Conservation (phyloP, 1,139 yeast genomes). For the Komagataea norvegica region DNA sequence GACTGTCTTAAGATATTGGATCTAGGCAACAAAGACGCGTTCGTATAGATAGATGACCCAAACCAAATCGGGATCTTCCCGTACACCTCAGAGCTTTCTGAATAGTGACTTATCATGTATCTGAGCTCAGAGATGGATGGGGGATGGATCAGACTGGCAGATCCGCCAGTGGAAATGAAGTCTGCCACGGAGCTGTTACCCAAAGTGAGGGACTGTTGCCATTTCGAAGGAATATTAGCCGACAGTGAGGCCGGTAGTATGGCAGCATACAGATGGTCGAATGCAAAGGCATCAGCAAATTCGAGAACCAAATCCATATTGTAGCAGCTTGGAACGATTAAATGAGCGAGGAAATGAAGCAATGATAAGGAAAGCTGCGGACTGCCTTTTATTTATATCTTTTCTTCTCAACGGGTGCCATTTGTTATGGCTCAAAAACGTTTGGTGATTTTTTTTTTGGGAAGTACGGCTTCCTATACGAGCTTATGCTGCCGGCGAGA, state of each 20-base stretch:
- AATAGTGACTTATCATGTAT: conserved; percentile 20
- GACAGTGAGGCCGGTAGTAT: conserved; percentile 46
- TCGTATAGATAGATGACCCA: conserved; percentile 47
- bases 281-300: conserved; percentile 59
- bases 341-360: not conserved
- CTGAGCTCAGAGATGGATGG: conserved; percentile 13
- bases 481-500: no score
- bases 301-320: conserved; percentile 88
- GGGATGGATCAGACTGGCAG: conserved; percentile 5
- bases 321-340: not conserved
- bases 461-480: no score
- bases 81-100: conserved; percentile 32
- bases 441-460: not conserved
- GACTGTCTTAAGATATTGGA: conserved; percentile 68
- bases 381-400: no score
- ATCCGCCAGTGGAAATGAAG: conserved; percentile 23
- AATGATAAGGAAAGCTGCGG: no score
- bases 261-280: conserved; percentile 70
- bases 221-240: conserved; percentile 32
- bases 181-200: conserved; percentile 28
- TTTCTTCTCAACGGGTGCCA: not conserved
- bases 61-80: conserved; percentile 47
- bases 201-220: conserved; percentile 28
- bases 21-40: conserved; percentile 63
- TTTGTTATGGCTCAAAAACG: not conserved